Evolutionary conservation across 139 green algal species (phyloP), one percentile per base, ranked within the genome.

Genomic region (Coelastrella sp.): DNA sequence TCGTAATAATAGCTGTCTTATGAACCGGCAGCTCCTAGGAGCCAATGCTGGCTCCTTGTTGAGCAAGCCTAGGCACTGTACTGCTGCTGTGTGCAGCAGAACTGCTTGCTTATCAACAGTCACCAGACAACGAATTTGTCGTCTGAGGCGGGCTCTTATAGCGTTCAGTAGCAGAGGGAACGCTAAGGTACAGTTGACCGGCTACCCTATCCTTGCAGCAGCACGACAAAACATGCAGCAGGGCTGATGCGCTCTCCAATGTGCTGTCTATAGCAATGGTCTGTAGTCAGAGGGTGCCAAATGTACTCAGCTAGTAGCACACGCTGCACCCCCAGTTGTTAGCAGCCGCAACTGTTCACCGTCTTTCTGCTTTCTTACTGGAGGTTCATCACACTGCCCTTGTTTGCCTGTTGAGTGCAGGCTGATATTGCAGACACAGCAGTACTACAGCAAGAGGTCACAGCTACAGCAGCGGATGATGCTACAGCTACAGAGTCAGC

Each of bases 41-140:
- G 32, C 82, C 64, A 78, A 65, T 64, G 82, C 54, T 64, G 82
- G 64, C 47, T 58, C 16, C 5, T 57, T 65, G 14, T 19, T 79
- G 14, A 22, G 82, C 32, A 47, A 88, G 64, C 22, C n/a, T 22
- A 57, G 59, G 60, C 20, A 16, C 19, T 16, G 20, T 57, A 20
- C 81, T 76, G 81, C 81, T 86, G 61, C 81, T 76, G 59, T 56
- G 17, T 74, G 82, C 78, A 66, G 56, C 78, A 85, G 78, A 14
- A 58, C 22, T 17, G 6, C 7, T 8, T 17, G 74, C 3, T 7
- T 17, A 19, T 59, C 11, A 8, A n/a, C 23, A 17, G 8, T 13
- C 8, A 20, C 54, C 56, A 85, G 56, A 14, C 54, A 59, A 59
- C 61, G n/a, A 11, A 17, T 17, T n/a, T 59, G 23, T 8, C 16